Evolutionary conservation across 2,329 filamentous ascomycete genomes (phyloP).

Genomic region (Pseudogymnoascus verrucosus): DNA sequence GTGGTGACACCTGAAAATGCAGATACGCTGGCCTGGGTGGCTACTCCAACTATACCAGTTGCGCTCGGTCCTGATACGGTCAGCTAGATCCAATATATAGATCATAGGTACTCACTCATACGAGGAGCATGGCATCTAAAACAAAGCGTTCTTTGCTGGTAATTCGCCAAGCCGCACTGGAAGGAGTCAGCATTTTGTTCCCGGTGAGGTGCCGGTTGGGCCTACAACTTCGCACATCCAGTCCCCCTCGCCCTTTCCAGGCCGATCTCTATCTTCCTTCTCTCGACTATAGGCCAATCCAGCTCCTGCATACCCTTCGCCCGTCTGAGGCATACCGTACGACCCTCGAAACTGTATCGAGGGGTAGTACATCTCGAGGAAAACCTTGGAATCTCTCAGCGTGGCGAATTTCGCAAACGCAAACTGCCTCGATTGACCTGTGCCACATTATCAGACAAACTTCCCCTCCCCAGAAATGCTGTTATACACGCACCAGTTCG

Average conservation of each 20-base stretch:
- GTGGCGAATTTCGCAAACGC: conserved; percentile 48
- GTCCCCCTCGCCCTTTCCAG: conserved; percentile 42
- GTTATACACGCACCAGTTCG: conserved; percentile 40
- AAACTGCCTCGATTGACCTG: conserved; percentile 46
- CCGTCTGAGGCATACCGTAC: conserved; percentile 32
- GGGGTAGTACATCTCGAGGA: conserved; percentile 45
- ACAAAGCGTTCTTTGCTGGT: conserved; percentile 45
- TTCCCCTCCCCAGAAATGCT: neutral
- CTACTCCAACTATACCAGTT: conserved; percentile 22
- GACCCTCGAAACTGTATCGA: conserved; percentile 40
- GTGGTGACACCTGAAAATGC: conserved; percentile 37
- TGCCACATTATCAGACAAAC: neutral
- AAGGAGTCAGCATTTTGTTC: conserved; percentile 13
- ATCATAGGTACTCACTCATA: conserved; percentile 36
- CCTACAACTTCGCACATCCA: conserved; percentile 48
- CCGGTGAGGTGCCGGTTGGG: neutral
- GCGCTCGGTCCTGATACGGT: conserved; percentile 26
- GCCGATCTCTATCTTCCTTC: conserved; percentile 39
- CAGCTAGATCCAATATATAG: conserved; percentile 20
- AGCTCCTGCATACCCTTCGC: conserved; percentile 30
- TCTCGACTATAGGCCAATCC: conserved; percentile 45
- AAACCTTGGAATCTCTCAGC: conserved; percentile 41
- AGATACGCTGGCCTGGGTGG: conserved; percentile 31
- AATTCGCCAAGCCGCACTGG: conserved; percentile 50
- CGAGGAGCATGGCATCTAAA: conserved; percentile 49